A percentile compares a stretch with the other conserved stretches of the same genome.
Evolutionary conservation across 2,329 filamentous ascomycete genomes (phyloP).

Genomic region (Ceratocystis albifundus): DNA sequence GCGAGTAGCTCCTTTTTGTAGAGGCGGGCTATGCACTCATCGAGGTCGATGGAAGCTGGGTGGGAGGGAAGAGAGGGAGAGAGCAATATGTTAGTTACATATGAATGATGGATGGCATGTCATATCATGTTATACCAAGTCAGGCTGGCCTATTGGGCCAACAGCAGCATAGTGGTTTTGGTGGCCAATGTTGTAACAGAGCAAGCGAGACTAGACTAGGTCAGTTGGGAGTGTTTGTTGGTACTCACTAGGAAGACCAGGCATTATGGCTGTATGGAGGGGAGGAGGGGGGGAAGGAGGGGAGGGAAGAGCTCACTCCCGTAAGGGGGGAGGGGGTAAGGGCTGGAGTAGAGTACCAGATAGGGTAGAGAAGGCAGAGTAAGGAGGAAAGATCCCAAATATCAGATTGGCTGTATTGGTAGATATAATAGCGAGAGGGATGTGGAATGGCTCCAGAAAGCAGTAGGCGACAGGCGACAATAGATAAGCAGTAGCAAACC

Average conservation of each 20-base stretch:
- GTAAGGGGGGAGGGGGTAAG: slow-evolving; percentile 14
- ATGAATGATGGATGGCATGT: not conserved
- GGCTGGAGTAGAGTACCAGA: not conserved
- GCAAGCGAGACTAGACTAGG: not conserved
- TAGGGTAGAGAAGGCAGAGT: not conserved
- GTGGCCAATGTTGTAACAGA: not conserved
- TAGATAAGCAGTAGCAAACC: too few species aligned
- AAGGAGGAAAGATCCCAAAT: not conserved
- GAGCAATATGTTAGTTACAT: not conserved
- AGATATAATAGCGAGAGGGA: not conserved
- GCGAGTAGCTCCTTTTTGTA: slow-evolving; percentile 96
- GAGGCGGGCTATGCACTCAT: slow-evolving; percentile 93
- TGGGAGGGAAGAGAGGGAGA: not conserved
- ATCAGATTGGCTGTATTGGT: not conserved
- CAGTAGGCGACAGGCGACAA: too few species aligned
- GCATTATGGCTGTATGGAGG: slow-evolving; percentile 15
- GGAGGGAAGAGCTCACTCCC: not conserved
- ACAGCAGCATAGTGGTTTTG: not conserved
- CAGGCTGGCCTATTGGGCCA: not conserved
- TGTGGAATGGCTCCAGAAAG: not conserved
- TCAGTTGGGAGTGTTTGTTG: not conserved
- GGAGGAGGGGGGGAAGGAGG: not conserved
- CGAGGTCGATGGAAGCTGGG: slow-evolving; percentile 85
- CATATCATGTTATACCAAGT: too few species aligned
- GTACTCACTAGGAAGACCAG: slow-evolving; percentile 22